These are phyloP conservation scores for Candida stauntonica DNA, from an alignment of 805 yeast species.

Conservation along the genomic window DNA sequence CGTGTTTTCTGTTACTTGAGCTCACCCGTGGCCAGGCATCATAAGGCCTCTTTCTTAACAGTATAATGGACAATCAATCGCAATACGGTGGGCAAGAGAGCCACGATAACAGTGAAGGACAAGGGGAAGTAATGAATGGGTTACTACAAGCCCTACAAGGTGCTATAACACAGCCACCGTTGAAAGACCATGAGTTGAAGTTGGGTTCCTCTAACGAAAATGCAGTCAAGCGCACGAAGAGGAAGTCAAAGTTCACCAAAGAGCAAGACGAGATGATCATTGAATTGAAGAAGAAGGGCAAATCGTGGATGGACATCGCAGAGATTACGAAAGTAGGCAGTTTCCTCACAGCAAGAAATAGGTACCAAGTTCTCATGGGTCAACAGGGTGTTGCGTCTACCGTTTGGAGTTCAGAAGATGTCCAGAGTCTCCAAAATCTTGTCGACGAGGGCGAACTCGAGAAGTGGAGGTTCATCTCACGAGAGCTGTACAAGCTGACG, in stretches of 20 bases:
- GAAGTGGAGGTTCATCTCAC: conserved; percentile 62
- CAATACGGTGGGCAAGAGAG: background rate
- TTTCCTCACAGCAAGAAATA: conserved; percentile 67
- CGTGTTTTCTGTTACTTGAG: too few species aligned
- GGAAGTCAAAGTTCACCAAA: conserved; percentile 64
- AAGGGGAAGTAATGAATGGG: conserved; percentile 3
- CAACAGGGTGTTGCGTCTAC: conserved; percentile 75
- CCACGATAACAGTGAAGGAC: background rate
- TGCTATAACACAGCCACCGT: conserved; percentile 18
- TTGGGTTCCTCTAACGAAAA: conserved; percentile 39
- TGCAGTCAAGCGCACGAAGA: conserved; percentile 46
- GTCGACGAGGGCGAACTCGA: conserved; percentile 68
- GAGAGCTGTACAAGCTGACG: conserved; percentile 49
- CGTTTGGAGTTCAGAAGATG: conserved; percentile 58
- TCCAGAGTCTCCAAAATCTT: conserved; percentile 42
- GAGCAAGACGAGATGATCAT: conserved; percentile 67
- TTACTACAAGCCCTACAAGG: conserved; percentile 11
- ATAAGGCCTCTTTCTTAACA: too few species aligned
- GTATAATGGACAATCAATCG: background rate
- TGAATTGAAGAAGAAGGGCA: conserved; percentile 55
- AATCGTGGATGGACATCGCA: conserved; percentile 72
- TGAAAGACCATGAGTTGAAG: conserved; percentile 28
- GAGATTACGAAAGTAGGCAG: conserved; percentile 58
- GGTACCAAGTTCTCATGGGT: conserved; percentile 78
- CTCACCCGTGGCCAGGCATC: too few species aligned